These are phyloP conservation scores for Halophytophthora batemanensis DNA, from an alignment of 352 stramenopile genomes.

Conservation along the genomic window DNA sequence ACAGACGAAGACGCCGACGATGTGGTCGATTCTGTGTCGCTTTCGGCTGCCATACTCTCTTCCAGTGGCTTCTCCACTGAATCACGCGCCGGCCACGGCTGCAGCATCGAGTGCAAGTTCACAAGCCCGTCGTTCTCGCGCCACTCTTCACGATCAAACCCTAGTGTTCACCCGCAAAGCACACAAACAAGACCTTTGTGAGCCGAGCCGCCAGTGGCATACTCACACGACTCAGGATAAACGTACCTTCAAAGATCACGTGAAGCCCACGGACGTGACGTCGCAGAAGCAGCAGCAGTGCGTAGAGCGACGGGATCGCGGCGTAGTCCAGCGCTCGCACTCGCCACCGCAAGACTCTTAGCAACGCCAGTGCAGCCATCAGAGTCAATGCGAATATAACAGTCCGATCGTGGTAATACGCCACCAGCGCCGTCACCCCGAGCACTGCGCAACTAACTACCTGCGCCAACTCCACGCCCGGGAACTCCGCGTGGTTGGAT, in stretches of 20 bases:
- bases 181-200: no score
- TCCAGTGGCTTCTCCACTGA: background rate
- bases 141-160: constrained; percentile 54
- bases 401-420: constrained; percentile 4
- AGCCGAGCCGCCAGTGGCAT: no score
- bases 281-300: constrained; percentile 43
- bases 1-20: constrained; percentile 23
- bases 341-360: constrained; percentile 7
- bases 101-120: constrained; percentile 60
- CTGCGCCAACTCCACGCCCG: constrained; percentile 20
- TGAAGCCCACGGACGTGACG: constrained; percentile 37
- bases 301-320: constrained; percentile 51
- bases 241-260: constrained; percentile 48
- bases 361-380: background rate
- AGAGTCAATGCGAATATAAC: background rate
- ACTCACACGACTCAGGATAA: no score
- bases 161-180: background rate
- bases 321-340: constrained; percentile 43
- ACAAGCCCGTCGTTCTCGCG: constrained; percentile 66
- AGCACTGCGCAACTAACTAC: constrained; percentile 3
- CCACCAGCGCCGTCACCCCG: constrained; percentile 5
- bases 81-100: constrained; percentile 33
- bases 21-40: constrained; percentile 17
- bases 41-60: constrained; percentile 13
- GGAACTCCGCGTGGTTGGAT: constrained; percentile 32